phyloP scores from a whole-genome alignment of 2,329 filamentous ascomycete genomes.

The Dactylellina parvicollis region DNA sequence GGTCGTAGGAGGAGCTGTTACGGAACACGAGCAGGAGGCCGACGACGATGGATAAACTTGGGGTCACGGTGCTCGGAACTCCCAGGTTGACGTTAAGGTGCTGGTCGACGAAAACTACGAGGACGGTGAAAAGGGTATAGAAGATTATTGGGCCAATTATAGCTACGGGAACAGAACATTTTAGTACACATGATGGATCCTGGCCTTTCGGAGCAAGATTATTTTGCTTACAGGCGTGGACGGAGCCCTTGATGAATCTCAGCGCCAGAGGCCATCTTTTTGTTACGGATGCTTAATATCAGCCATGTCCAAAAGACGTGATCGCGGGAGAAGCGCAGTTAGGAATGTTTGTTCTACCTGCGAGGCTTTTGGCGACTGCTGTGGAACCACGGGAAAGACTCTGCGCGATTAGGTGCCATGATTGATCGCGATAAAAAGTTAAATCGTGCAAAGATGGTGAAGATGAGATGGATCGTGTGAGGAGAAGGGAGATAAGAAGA shows the following conservation, averaged over 20 bases:
- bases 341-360: conserved; percentile 18
- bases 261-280: conserved; percentile 71
- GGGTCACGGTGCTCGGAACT: conserved; percentile 70
- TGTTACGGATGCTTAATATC: background rate
- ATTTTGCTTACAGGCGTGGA: conserved; percentile 63
- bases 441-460: background rate
- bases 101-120: conserved; percentile 69
- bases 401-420: conserved; percentile 30
- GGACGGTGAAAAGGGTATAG: conserved; percentile 69
- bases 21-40: conserved; percentile 74
- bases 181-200: background rate
- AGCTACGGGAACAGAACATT: conserved; percentile 57
- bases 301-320: background rate
- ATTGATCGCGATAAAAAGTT: background rate
- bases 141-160: conserved; percentile 69
- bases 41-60: conserved; percentile 72
- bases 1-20: conserved; percentile 72
- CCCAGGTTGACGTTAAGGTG: conserved; percentile 65
- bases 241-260: conserved; percentile 72
- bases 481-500: background rate
- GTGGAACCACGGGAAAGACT: conserved; percentile 52
- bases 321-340: background rate
- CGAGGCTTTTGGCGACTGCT: conserved; percentile 53
- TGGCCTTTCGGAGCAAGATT: background rate
- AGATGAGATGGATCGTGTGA: background rate